A percentile compares a stretch with the other conserved stretches of the same genome.
Evolutionary conservation across 495 filamentous ascomycete species (phyloP).

Genomic region (Neurospora pannonica): DNA sequence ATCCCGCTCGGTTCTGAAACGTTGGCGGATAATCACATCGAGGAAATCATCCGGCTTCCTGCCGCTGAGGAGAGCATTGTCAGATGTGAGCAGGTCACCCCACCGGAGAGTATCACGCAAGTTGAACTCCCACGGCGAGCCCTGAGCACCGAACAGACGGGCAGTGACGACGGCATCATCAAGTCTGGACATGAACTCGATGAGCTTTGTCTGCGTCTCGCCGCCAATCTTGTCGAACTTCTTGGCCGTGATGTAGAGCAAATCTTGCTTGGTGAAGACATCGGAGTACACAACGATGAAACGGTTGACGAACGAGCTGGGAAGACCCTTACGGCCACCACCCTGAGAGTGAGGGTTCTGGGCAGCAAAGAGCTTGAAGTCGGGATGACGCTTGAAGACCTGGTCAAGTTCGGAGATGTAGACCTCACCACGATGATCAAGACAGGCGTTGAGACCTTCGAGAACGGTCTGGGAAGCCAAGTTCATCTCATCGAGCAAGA

Average conservation of each 20-base stretch:
- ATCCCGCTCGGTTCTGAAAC: constrained; percentile 69
- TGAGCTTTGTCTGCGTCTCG: constrained; percentile 49
- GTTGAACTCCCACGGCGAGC: constrained; percentile 96
- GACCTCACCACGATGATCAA: constrained; percentile 93
- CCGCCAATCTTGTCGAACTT: constrained; percentile 55
- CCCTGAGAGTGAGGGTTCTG: constrained; percentile 98
- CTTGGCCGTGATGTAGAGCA: constrained; percentile 69
- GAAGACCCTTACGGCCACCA: constrained; percentile 89
- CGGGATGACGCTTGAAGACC: constrained; percentile 77
- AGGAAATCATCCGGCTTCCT: constrained; percentile 58
- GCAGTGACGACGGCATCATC: constrained; percentile 59
- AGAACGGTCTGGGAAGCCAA: constrained; percentile 93
- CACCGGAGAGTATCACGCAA: constrained; percentile 85
- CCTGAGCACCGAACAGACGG: constrained; percentile 62
- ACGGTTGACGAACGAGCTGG: constrained; percentile 92
- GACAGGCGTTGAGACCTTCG: constrained; percentile 91
- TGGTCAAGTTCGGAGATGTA: constrained; percentile 93
- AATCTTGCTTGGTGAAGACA: constrained; percentile 68
- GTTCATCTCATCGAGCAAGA: constrained; percentile 98
- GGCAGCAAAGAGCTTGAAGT: constrained; percentile 89
- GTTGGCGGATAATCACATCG: constrained; percentile 74
- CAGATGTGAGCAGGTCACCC: constrained; percentile 60
- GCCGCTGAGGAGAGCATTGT: constrained; percentile 44
- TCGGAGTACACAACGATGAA: constrained; percentile 98
- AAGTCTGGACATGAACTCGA: constrained; percentile 71